Conservation (phyloP, 1,284 basidiomycete genomes). For the Rhizoctonia solani region DNA sequence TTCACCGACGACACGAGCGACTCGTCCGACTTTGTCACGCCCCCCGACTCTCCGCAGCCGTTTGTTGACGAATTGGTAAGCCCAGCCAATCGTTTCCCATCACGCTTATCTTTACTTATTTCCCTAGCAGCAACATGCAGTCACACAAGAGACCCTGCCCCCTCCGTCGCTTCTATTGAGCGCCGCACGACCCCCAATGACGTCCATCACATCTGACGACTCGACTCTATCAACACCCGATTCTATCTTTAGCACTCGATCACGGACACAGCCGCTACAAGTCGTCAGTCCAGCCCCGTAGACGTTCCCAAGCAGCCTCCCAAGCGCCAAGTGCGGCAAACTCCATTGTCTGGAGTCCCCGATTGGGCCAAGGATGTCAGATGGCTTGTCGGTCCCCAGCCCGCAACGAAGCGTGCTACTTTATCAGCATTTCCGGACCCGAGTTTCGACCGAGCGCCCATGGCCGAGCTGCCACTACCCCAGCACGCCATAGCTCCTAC, state of each 20-base stretch:
- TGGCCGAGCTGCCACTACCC: conserved; percentile 39
- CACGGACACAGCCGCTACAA: not conserved
- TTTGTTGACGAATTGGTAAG: not conserved
- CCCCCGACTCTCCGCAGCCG: conserved; percentile 13
- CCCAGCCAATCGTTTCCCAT: too few relatives aligned
- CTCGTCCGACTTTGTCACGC: conserved; percentile 22
- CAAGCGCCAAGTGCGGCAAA: conserved; percentile 1
- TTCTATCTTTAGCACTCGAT: too few relatives aligned
- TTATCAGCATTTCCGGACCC: conserved; percentile 39
- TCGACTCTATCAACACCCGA: not conserved
- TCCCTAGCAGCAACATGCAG: too few relatives aligned
- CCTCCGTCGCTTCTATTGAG: conserved; percentile 12
- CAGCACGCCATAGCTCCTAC: conserved; percentile 3
- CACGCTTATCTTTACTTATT: too few relatives aligned
- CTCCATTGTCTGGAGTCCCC: conserved; percentile 27
- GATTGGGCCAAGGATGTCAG: conserved; percentile 59
- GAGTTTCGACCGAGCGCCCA: too few relatives aligned
- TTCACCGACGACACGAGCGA: conserved; percentile 27
- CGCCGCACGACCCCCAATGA: not conserved
- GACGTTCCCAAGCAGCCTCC: not conserved
- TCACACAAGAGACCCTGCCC: too few relatives aligned
- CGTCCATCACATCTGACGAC: too few relatives aligned
- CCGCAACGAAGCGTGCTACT: conserved; percentile 40
- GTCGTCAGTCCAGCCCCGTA: not conserved
- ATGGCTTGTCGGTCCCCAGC: conserved; percentile 56